Conservation (phyloP, 495 filamentous ascomycete genomes). For the Elasticomyces elasticus region DNA sequence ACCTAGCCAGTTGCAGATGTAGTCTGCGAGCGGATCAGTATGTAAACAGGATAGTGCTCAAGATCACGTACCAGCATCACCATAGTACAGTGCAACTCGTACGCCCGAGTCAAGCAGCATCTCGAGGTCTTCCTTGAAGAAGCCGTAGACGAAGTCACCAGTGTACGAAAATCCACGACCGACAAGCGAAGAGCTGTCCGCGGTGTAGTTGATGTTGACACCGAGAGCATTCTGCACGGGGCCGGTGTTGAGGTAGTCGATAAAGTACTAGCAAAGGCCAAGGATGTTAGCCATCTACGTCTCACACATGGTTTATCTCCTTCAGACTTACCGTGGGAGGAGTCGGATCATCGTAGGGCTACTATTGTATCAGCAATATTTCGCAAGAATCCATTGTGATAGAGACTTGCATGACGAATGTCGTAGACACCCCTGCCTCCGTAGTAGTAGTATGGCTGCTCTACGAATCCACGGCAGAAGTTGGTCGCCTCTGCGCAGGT, state of each 20-base stretch:
- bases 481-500: slow-evolving; percentile 32
- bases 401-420: slow-evolving; percentile 45
- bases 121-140: slow-evolving; percentile 38
- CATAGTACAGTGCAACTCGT: slow-evolving; percentile 35
- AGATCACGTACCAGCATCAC: slow-evolving; percentile 26
- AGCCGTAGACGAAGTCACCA: slow-evolving; percentile 42
- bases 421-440: slow-evolving; percentile 43
- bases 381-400: too few relatives aligned
- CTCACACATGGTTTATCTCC: too few relatives aligned
- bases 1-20: slow-evolving; percentile 44
- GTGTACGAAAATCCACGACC: slow-evolving; percentile 33
- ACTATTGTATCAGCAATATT: too few relatives aligned
- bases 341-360: slow-evolving; percentile 38
- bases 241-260: slow-evolving; percentile 39
- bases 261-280: too few relatives aligned
- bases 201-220: slow-evolving; percentile 42
- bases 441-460: slow-evolving; percentile 38
- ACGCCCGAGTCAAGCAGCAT: slow-evolving; percentile 37
- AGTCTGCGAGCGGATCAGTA: slow-evolving; percentile 24
- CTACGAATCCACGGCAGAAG: slow-evolving; percentile 34
- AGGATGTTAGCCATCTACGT: too few relatives aligned
- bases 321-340: too few relatives aligned
- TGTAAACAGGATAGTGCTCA: neutral
- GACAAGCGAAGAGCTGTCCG: slow-evolving; percentile 1
- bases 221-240: slow-evolving; percentile 40